Evolutionary conservation across 2,329 filamentous ascomycete genomes (phyloP).

Genomic region (Alternaria sp.): DNA sequence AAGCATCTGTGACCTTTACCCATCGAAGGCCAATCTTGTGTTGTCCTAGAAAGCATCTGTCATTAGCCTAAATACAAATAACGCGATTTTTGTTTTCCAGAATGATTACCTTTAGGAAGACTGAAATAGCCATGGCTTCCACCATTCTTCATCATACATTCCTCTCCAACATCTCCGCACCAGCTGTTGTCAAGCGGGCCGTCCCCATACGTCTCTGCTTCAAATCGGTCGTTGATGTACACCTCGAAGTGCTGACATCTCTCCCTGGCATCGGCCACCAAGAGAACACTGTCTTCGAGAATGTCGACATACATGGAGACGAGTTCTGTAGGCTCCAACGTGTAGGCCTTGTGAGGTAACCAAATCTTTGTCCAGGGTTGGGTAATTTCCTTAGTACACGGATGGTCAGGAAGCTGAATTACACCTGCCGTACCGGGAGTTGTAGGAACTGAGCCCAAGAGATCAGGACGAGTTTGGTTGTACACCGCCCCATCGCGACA

Average conservation of each 20-base stretch:
- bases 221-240: not conserved
- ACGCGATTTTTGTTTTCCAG: too few relatives aligned
- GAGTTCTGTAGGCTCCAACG: not conserved
- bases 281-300: not conserved
- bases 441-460: not conserved
- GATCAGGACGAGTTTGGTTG: not conserved
- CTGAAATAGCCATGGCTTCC: not conserved
- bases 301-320: not conserved
- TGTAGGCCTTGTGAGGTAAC: rapidly evolving
- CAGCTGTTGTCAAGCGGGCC: not conserved
- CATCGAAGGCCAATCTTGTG: not conserved
- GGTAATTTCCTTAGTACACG: not conserved
- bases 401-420: too few relatives aligned
- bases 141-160: not conserved
- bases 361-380: not conserved
- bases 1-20: not conserved
- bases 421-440: not conserved
- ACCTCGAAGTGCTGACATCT: slow-evolving; percentile 4
- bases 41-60: not conserved
- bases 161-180: not conserved
- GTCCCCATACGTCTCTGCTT: not conserved
- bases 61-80: not conserved
- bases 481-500: not conserved
- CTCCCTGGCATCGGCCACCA: not conserved
- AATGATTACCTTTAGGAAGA: not conserved